Evolutionary conservation across 371 early-diverging fungal genomes (phyloP).

Genomic region (Rhizomucor pusillus): DNA sequence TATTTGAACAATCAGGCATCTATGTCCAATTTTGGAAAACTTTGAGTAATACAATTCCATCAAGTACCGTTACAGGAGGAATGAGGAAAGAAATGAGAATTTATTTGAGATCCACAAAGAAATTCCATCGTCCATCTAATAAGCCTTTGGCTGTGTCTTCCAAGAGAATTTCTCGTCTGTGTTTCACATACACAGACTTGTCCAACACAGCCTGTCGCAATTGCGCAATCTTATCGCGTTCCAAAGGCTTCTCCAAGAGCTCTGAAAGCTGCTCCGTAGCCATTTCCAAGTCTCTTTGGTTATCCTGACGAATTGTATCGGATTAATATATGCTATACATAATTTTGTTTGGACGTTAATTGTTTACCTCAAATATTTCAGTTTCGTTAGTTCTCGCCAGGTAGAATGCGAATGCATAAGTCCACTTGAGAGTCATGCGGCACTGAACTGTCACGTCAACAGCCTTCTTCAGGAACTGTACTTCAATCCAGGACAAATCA

Average conservation of each 20-base stretch:
- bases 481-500: conserved; percentile 97
- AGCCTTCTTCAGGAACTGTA: conserved; percentile 92
- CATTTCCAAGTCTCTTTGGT: conserved; percentile 94
- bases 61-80: no score
- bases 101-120: conserved; percentile 20
- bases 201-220: conserved; percentile 78
- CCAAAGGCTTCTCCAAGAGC: conserved; percentile 81
- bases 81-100: background rate
- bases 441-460: conserved; percentile 86
- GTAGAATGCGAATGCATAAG: conserved; percentile 95
- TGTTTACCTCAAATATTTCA: conserved; percentile 77
- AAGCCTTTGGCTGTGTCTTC: conserved; percentile 80
- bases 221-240: conserved; percentile 70
- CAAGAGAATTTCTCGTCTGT: conserved; percentile 73
- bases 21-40: no score
- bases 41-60: no score
- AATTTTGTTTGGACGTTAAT: background rate
- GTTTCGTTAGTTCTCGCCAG: conserved; percentile 83
- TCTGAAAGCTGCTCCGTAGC: conserved; percentile 91
- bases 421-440: conserved; percentile 94
- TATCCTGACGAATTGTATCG: conserved; percentile 49
- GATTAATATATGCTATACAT: background rate
- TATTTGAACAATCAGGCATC: no score
- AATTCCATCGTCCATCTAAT: conserved; percentile 72
- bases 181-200: conserved; percentile 77